Percentiles rank a stretch among this genome's conserved stretches.
Conservation (phyloP, 805 yeast species). For the Tetrapisispora iriomotensis region DNA sequence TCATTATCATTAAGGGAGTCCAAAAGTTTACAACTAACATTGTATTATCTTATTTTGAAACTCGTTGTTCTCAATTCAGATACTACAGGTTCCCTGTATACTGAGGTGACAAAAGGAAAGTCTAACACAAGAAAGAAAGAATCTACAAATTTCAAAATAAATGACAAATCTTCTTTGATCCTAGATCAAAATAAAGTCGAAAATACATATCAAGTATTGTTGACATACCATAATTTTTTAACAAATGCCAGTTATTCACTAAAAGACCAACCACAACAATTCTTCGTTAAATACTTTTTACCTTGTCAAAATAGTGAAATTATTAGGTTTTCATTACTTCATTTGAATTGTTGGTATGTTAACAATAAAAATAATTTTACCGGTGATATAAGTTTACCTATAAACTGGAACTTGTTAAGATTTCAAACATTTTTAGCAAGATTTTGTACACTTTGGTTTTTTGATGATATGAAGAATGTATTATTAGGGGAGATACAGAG, state of each 20-base stretch:
- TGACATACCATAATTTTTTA: slow-evolving; percentile 22
- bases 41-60: slow-evolving; percentile 16
- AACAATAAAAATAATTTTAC: neutral
- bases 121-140: neutral
- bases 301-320: slow-evolving; percentile 23
- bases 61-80: slow-evolving; percentile 3
- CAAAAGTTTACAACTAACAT: slow-evolving; percentile 23
- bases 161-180: neutral
- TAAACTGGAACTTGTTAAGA: slow-evolving; percentile 16
- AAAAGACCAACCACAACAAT: slow-evolving; percentile 17
- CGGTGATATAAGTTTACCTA: neutral
- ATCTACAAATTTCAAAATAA: neutral
- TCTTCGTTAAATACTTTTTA: slow-evolving; percentile 18
- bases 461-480: slow-evolving; percentile 14
- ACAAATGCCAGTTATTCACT: slow-evolving; percentile 10
- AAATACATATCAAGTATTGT: slow-evolving; percentile 21
- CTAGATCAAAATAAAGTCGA: slow-evolving; percentile 9
- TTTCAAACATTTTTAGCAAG: slow-evolving; percentile 15
- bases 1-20: slow-evolving; percentile 13
- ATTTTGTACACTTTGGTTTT: slow-evolving; percentile 20
- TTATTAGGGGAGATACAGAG: slow-evolving; percentile 7
- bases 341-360: slow-evolving; percentile 16
- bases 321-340: slow-evolving; percentile 17
- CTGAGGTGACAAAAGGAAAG: neutral
- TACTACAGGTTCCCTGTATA: neutral